Base-by-base conservation (phyloP, 2,329 filamentous ascomycete species). In the Phaeosphaeriaceae sp. region DNA sequence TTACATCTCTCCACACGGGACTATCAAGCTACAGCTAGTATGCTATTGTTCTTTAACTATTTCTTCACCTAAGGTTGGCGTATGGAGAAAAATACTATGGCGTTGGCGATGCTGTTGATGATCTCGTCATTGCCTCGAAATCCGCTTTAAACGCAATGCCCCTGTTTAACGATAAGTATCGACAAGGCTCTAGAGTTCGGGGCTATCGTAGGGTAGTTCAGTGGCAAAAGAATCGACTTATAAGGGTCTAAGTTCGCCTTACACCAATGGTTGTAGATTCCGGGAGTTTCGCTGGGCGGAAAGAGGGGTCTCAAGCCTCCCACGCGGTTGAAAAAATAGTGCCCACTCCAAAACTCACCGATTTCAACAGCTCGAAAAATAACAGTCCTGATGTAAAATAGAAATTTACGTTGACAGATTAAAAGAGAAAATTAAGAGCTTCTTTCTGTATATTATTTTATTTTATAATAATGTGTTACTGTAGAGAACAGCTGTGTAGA, bases 181-280 rank as follows among this genome's bases (percentile, higher is more conserved):
- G 20, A 40, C 16, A 40, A 34, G 35, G 13, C 43, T 40, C 13
- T 17, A 35, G 16, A 33, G 32, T 40, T 46, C 35, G 26, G 43
- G 16, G 35, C 35, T 40, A 15, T 46, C n/a, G 26, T 34, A 40
- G 17, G 18, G 26, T 40, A 40, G 18, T 26, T 17, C 5, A 34
- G 16, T 23, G 26, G 13, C 28, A 30, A 46, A 40, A 46, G 43
- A 46, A 46, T 30, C 28, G 32, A 26, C 30, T 26, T 12, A 16
- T n/a, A 32, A 46, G 9, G 21, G 34, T 39, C 18, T 20, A 20
- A 35, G 29, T 28, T 44, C 29, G 29, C 32, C 28, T 35, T 34
- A 23, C 16, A 44, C 41, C 29, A n/a, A 17, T 18, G 4, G 41
- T 35, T 20, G 32, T 45, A 11, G 15, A 45, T 45, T 36, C 42